Percentiles rank a stretch among this genome's conserved stretches.
Conservation (phyloP, 2,329 filamentous ascomycete genomes). For the Davidsoniella eucalypti region DNA sequence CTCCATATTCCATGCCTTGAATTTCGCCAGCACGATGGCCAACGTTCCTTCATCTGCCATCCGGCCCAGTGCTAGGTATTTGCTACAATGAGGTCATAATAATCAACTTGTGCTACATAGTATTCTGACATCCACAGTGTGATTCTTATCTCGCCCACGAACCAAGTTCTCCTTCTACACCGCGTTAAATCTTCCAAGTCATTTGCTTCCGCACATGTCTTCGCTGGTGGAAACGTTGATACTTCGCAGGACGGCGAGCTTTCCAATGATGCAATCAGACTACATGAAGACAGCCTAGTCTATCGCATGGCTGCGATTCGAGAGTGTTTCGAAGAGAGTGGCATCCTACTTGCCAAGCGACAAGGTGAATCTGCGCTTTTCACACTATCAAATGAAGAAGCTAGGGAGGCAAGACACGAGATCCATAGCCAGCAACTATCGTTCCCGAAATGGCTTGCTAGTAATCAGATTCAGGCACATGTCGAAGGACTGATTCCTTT, state of each 20-base stretch:
- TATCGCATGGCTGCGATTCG: constrained; percentile 76
- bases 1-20: too few species aligned
- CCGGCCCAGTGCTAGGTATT: constrained; percentile 6
- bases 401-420: constrained; percentile 47
- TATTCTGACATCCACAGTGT: constrained; percentile 26
- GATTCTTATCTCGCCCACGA: constrained; percentile 67
- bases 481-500: constrained; percentile 58
- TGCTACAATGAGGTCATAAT: background rate
- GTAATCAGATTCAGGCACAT: constrained; percentile 39
- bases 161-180: constrained; percentile 77
- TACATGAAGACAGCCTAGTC: constrained; percentile 53
- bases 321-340: constrained; percentile 91
- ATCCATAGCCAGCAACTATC: constrained; percentile 50
- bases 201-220: constrained; percentile 87
- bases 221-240: constrained; percentile 78
- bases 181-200: constrained; percentile 67
- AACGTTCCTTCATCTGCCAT: background rate
- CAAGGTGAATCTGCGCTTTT: constrained; percentile 35
- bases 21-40: too few species aligned
- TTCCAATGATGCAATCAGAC: constrained; percentile 29
- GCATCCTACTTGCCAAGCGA: constrained; percentile 53
- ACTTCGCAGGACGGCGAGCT: constrained; percentile 54
- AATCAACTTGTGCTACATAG: background rate
- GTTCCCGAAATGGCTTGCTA: constrained; percentile 49
- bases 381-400: constrained; percentile 39